Base-by-base conservation (phyloP, 352 stramenopile species). In the Phytophthora capsici region DNA sequence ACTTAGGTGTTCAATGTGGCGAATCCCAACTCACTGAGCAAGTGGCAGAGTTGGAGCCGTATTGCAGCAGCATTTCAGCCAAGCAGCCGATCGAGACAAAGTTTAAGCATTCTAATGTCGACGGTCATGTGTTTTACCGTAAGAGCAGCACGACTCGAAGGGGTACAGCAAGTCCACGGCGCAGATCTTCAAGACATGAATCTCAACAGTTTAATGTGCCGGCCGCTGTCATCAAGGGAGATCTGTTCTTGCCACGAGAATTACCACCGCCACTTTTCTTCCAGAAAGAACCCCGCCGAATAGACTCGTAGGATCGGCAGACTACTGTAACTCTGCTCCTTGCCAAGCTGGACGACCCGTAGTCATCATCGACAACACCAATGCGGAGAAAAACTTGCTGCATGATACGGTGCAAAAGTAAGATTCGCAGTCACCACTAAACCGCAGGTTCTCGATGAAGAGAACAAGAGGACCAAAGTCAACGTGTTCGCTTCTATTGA, bases 331-430 rank as follows among this genome's bases (percentile, higher is more conserved):
- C 17, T 45, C 4, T 14, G 22, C 38, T 5, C 26, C 6, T 30
- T 30, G 2, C n/a, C n/a, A n/a, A n/a, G n/a, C n/a, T n/a, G n/a
- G n/a, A n/a, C n/a, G n/a, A n/a, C n/a, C n/a, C n/a, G n/a, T 93
- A 19, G 84, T 82, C 0, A 79, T 93, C 30, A 66, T 91, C 6
- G 84, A 93, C 55, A n/a, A 78, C 75, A 3, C 82, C 90, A 56
- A 69, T 90, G n/a, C n/a, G n/a, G n/a, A 28, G 22, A 90, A 90
- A 44, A 67, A 68, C 17, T 50, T 93, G 16, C 68, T 93, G 3
- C 70, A 89, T 34, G 84, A 93, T 48, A 80, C 84, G 4, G 52
- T 93, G 20, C 80, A 75, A 0, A 91, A 91, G 51, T 78, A 82
- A 47, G 90, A 90, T 57, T 93, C 84, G n/a, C 59, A 91, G 4